Percentiles rank a stretch among this genome's conserved stretches.
phyloP scores from a whole-genome alignment of 2,329 filamentous ascomycete species.

The Alternaria longipes region DNA sequence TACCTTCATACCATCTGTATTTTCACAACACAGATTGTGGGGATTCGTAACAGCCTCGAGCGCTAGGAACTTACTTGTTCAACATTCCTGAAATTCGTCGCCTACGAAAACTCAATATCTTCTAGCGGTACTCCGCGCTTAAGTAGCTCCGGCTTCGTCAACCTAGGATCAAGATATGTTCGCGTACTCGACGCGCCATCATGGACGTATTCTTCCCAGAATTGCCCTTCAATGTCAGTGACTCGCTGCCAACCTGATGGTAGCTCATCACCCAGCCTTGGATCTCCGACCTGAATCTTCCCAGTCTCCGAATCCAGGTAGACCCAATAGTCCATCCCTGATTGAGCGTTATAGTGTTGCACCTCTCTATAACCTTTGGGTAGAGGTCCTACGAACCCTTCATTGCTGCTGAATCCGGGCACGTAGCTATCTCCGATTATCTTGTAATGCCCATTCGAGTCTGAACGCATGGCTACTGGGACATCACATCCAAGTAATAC shows the following conservation, averaged over 20 bases:
- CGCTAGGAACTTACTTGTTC: neutral
- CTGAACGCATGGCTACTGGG: neutral
- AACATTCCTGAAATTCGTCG: no score
- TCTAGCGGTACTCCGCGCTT: neutral
- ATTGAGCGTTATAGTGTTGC: neutral
- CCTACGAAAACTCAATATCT: neutral
- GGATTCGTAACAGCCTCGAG: no score
- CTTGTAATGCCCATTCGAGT: neutral
- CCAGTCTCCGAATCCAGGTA: no score
- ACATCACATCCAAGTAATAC: neutral
- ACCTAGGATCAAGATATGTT: no score
- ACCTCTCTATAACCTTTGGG: neutral
- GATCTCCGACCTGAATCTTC: no score
- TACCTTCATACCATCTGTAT: neutral
- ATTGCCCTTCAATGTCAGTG: neutral
- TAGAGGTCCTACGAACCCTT: neutral
- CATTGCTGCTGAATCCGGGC: neutral
- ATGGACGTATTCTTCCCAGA: neutral
- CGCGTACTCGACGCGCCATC: neutral
- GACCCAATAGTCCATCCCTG: neutral
- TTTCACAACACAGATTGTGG: neutral
- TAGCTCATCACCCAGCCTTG: neutral
- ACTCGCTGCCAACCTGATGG: neutral
- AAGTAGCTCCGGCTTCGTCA: no score
- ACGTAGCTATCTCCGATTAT: neutral